Base-by-base conservation (phyloP, 176 grass and related monocot species). In the Olyra latifolia region DNA sequence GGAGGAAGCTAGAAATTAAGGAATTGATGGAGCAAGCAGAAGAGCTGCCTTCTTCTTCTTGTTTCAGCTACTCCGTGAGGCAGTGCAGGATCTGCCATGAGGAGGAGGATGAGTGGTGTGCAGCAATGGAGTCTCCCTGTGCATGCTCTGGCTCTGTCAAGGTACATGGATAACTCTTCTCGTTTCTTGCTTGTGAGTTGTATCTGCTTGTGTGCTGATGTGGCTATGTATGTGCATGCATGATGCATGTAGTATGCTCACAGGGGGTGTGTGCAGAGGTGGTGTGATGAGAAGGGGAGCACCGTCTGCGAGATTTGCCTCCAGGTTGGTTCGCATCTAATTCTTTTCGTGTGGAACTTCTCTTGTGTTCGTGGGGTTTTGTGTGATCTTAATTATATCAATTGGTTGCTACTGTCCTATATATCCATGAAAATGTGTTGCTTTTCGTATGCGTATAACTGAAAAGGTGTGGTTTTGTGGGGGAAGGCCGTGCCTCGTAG, bases 231-330 rank as follows among this genome's bases (percentile, higher is more conserved):
- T 28, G n/a, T 28, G 44, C n/a, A n/a, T n/a, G n/a, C n/a, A 11
- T 71, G 43, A 50, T 71, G 43, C 19, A 42, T 69, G 71, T 16
- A 97, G 95, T 98, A 87, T 76, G 95, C 92, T 28, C 95, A 98
- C 64, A 91, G 92, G 83, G 84, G 57, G 17, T 98, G 95, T 77
- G 91, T 98, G 49, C 95, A 98, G 92, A 95, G 83, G 84, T 98
- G 95, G 95, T 98, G 95, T 84, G 86, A 95, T 49, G 95, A 98
- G 80, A 98, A 98, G 72, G 95, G 95, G 52, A 89, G 88, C 90
- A 94, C 66, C 27, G 35, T 95, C 54, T 98, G 92, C 20, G 95
- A 98, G 81, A 95, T 98, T 83, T 98, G 95, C 12, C 92, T 93
- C 50, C 90, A 95, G 95, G 95, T 98, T 50, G 74, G 83, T 49